Conservation (phyloP, 768 basidiomycete species). For the Leucocoprinus birnbaumii region DNA sequence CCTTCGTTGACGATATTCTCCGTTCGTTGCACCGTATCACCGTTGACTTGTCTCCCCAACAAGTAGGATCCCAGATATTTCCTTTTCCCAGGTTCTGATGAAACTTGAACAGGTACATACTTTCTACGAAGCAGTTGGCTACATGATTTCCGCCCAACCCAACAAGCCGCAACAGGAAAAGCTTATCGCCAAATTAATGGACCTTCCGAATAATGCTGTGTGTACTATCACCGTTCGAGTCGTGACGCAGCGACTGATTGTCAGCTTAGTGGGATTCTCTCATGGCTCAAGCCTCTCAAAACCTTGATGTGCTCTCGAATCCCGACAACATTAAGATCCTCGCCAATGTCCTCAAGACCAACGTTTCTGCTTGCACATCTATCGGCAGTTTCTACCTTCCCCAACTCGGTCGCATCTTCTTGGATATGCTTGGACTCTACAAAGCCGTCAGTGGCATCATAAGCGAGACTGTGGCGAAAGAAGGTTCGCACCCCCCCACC, state of each 20-base stretch:
- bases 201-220: constrained; percentile 94
- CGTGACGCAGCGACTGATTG: constrained; percentile 5
- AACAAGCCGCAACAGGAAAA: constrained; percentile 97
- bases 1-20: constrained; percentile 97
- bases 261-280: constrained; percentile 85
- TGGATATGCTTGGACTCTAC: constrained; percentile 98
- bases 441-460: constrained; percentile 97
- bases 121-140: constrained; percentile 98
- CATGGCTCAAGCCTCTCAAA: constrained; percentile 93
- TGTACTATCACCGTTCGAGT: constrained; percentile 23
- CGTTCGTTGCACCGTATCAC: constrained; percentile 91
- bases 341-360: constrained; percentile 96
- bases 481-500: constrained; percentile 48
- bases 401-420: constrained; percentile 93
- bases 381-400: constrained; percentile 97
- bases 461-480: constrained; percentile 84
- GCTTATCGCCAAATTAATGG: constrained; percentile 93
- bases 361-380: constrained; percentile 95
- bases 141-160: constrained; percentile 99
- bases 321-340: constrained; percentile 95
- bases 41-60: constrained; percentile 89
- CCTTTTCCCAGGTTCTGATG: background rate
- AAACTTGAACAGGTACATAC: constrained; percentile 68
- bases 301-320: constrained; percentile 87
- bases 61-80: constrained; percentile 36